phyloP scores from a whole-genome alignment of 257 asterid genomes.

The Nicotiana benthamiana region DNA sequence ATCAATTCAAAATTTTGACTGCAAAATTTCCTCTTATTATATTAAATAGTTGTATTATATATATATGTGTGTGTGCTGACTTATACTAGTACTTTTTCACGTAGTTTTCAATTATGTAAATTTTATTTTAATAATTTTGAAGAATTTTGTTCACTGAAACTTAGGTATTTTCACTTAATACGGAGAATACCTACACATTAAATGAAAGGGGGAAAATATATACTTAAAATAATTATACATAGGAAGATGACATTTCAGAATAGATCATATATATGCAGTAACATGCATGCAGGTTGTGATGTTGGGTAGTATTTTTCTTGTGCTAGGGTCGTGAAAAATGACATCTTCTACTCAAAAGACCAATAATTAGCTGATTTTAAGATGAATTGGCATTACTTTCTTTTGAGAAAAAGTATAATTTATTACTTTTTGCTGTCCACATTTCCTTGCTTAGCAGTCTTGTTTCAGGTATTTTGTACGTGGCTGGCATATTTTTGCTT shows the following conservation, averaged over 20 bases:
- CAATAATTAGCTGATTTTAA: neutral
- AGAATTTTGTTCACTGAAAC: too few relatives aligned
- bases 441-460: neutral
- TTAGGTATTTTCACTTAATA: too few relatives aligned
- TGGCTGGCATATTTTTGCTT: neutral
- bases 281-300: neutral
- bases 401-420: neutral
- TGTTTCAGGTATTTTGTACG: neutral
- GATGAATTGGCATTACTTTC: neutral
- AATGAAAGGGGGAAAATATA: neutral
- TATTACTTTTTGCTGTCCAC: neutral
- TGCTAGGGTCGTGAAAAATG: neutral
- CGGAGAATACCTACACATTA: too few relatives aligned
- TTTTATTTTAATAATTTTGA: neutral
- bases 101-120: neutral
- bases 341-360: neutral
- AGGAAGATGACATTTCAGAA: neutral
- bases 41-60: too few relatives aligned
- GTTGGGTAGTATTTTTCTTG: neutral
- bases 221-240: too few relatives aligned
- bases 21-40: neutral
- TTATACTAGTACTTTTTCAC: neutral
- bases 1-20: too few relatives aligned
- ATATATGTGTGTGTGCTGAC: too few relatives aligned
- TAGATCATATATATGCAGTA: neutral